phyloP scores from a whole-genome alignment of 805 yeast species.

The Isabelozyma rhagii region DNA sequence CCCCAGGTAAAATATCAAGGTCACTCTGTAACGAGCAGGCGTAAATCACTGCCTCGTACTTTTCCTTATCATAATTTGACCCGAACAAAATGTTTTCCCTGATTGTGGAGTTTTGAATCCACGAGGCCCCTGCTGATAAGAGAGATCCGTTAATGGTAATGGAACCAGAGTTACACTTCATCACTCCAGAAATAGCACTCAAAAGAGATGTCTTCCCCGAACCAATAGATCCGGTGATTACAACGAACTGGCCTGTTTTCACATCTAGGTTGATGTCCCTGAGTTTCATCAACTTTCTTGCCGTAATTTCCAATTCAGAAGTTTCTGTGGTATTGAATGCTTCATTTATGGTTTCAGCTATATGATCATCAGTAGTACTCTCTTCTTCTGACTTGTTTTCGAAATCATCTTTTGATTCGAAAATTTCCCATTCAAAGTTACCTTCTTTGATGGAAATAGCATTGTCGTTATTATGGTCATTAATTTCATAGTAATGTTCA shows the following conservation, averaged over 20 bases:
- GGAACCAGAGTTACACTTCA: slow-evolving; percentile 54
- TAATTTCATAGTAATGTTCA: not conserved
- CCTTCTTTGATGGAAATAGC: slow-evolving; percentile 52
- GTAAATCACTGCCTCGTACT: slow-evolving; percentile 52
- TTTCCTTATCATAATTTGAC: slow-evolving; percentile 43
- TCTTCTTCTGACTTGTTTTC: slow-evolving; percentile 5
- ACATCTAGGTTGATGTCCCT: slow-evolving; percentile 50
- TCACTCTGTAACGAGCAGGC: slow-evolving; percentile 71
- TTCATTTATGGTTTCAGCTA: slow-evolving; percentile 8
- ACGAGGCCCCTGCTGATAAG: not conserved
- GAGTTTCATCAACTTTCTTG: slow-evolving; percentile 21
- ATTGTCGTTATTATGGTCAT: slow-evolving; percentile 2
- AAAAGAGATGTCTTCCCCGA: slow-evolving; percentile 77
- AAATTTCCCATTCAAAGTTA: slow-evolving; percentile 63
- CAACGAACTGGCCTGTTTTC: slow-evolving; percentile 65
- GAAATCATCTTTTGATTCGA: slow-evolving; percentile 12
- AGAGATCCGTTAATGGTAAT: slow-evolving; percentile 49
- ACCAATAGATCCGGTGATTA: slow-evolving; percentile 79
- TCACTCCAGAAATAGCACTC: slow-evolving; percentile 68
- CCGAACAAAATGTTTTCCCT: slow-evolving; percentile 76
- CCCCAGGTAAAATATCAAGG: slow-evolving; percentile 64
- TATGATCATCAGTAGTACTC: slow-evolving; percentile 21
- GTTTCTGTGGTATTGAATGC: slow-evolving; percentile 46
- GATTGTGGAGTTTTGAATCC: slow-evolving; percentile 77
- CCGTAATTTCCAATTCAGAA: slow-evolving; percentile 55